Percentiles rank a stretch among this genome's conserved stretches.
Evolutionary conservation across 129 eudicot genomes (phyloP).

Genomic region (Sambucus nigra): DNA sequence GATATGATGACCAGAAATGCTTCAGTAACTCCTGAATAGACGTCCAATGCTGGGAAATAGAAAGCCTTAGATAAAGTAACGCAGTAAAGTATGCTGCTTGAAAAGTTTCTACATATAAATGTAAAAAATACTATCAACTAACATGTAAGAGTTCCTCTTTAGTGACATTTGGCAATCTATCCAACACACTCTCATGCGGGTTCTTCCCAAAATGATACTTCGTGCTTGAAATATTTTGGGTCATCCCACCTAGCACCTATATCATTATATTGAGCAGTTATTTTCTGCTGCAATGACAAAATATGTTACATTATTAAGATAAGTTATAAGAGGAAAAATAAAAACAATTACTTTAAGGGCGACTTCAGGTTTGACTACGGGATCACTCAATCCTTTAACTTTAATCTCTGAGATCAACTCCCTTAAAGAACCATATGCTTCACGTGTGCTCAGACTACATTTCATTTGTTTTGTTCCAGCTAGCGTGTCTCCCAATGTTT

Average conservation of each 20-base stretch:
- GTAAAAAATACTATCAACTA: constrained; percentile 20
- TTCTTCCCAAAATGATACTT: constrained; percentile 72
- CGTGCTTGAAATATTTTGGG: constrained; percentile 66
- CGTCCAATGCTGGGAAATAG: constrained; percentile 71
- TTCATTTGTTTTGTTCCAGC: constrained; percentile 39
- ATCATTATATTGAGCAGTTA: constrained; percentile 14
- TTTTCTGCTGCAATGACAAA: constrained; percentile 3
- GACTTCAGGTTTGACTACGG: constrained; percentile 56
- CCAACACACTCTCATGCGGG: constrained; percentile 80
- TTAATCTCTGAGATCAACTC: constrained; percentile 44
- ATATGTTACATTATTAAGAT: background rate
- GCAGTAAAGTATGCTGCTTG: background rate
- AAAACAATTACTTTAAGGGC: constrained; percentile 53
- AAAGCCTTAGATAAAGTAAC: background rate
- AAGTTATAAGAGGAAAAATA: background rate
- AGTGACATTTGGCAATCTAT: constrained; percentile 61
- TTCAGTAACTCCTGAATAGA: constrained; percentile 81
- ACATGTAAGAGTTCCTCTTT: constrained; percentile 82
- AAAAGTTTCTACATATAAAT: background rate
- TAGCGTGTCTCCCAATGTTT: constrained; percentile 42
- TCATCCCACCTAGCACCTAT: constrained; percentile 67
- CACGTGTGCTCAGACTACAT: constrained; percentile 38
- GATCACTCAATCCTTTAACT: constrained; percentile 48
- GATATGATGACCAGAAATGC: constrained; percentile 98
- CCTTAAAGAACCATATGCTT: constrained; percentile 62